A percentile compares a stretch with the other conserved stretches of the same genome.
phyloP scores from a whole-genome alignment of 805 yeast species.

The Scheffersomyces stipitis region DNA sequence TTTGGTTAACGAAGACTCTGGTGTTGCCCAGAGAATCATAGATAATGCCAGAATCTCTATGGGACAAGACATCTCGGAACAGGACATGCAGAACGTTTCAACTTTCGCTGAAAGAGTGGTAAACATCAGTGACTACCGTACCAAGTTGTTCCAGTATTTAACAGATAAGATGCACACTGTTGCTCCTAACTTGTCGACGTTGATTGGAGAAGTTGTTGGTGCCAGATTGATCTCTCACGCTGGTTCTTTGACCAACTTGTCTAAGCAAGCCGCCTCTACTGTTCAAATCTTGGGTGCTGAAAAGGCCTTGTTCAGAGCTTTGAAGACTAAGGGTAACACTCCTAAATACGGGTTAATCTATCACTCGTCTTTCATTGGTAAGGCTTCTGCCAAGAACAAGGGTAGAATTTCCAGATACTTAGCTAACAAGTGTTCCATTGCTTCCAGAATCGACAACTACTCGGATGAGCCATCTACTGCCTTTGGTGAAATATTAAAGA shows the following conservation, averaged over 20 bases:
- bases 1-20: conserved; percentile 87
- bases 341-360: conserved; percentile 97
- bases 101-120: conserved; percentile 94
- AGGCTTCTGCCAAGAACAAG: conserved; percentile 97
- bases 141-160: conserved; percentile 77
- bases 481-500: conserved; percentile 87
- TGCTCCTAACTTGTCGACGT: conserved; percentile 95
- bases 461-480: conserved; percentile 90
- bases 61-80: conserved; percentile 98
- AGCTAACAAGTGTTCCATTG: conserved; percentile 99
- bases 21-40: conserved; percentile 80
- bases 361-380: conserved; percentile 96
- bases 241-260: conserved; percentile 92
- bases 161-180: conserved; percentile 96
- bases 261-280: conserved; percentile 98
- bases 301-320: conserved; percentile 97
- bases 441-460: conserved; percentile 96
- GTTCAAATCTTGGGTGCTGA: conserved; percentile 99
- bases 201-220: conserved; percentile 98
- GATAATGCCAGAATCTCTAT: conserved; percentile 95
- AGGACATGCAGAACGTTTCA: conserved; percentile 88
- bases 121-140: conserved; percentile 86
- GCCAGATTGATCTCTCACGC: conserved; percentile 98
- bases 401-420: conserved; percentile 98
- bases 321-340: conserved; percentile 97